Base-by-base conservation (phyloP, 176 grass and related monocot species). In the Oryza officinalis region DNA sequence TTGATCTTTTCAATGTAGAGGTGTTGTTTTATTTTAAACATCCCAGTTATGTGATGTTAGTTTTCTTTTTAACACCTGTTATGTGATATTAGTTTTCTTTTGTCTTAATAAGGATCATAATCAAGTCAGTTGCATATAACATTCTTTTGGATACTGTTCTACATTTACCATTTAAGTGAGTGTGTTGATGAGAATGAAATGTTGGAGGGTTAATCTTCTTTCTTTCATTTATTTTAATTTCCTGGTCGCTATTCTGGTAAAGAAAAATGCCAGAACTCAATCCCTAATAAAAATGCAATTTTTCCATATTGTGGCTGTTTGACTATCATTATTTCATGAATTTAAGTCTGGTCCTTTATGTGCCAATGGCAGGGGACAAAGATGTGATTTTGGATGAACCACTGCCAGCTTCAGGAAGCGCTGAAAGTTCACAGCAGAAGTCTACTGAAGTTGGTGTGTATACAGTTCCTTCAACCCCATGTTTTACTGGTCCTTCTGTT, bases 351-450 rank as follows among this genome's bases (percentile, higher is more conserved):
- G 74, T 90, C 3, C 73, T 45, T 13, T 65, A 35, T 77, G 25
- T 61, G 41, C 9, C 18, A 17, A 67, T 83, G 33, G 20, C 79
- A 86, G 79, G 79, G 8, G 26, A 37, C 27, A 79, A 86, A 83
- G 28, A 13, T 68, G 27, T 45, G 15, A 37, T 40, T 23, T 7
- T 20, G 14, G 84, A 83, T 47, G 80, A 83, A 83, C 20, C 23
- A 18, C 60, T 83, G 2, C 38, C 61, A 25, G 61, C 35, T 74
- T 82, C 79, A 74, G 78, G 67, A 60, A 82, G 37, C 49, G 74
- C 83, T 72, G 40, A 44, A 35, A 90, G 40, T 37, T 86, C 88
- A 46, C 35, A 86, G 31, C 79, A 86, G 68, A 79, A 83, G 79
- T 72, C 49, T 3, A 45, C 82, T 31, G 80, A 79, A 79, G 41